Evolutionary conservation across 305 asterid species (phyloP).

Genomic region (Salvia sclarea): DNA sequence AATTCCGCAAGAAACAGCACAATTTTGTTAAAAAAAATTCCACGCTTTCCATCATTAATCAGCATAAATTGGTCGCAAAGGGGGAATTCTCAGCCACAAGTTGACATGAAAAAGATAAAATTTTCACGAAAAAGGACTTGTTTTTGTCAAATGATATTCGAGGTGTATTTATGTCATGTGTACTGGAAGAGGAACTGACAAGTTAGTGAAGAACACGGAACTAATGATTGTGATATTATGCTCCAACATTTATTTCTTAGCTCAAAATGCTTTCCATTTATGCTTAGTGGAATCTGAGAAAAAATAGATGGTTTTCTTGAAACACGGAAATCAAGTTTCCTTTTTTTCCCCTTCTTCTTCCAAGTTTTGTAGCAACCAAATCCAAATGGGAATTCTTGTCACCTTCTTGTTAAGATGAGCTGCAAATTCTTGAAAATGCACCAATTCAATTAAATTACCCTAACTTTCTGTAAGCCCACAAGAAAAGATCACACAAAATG

Average conservation of each 20-base stretch:
- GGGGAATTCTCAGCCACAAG: slow-evolving; percentile 49
- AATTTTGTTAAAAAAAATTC: slow-evolving; percentile 31
- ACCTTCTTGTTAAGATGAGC: not conserved
- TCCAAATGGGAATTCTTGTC: slow-evolving; percentile 23
- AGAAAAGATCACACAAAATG: slow-evolving; percentile 9
- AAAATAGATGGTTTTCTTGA: slow-evolving; percentile 22
- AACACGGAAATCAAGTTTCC: slow-evolving; percentile 20
- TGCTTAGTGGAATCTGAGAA: slow-evolving; percentile 29
- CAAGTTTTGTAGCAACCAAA: slow-evolving; percentile 26
- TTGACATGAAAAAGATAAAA: slow-evolving; percentile 44
- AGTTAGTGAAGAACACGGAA: slow-evolving; percentile 55
- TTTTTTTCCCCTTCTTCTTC: slow-evolving; percentile 17
- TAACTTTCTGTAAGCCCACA: slow-evolving; percentile 4
- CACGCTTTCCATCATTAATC: slow-evolving; percentile 43
- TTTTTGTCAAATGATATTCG: slow-evolving; percentile 33
- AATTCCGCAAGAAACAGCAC: slow-evolving; percentile 31
- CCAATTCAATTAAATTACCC: slow-evolving; percentile 6
- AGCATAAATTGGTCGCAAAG: slow-evolving; percentile 52
- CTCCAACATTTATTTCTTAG: slow-evolving; percentile 35
- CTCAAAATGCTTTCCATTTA: slow-evolving; percentile 43
- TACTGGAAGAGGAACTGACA: slow-evolving; percentile 34
- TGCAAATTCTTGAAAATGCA: slow-evolving; percentile 30
- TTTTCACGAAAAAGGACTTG: slow-evolving; percentile 33
- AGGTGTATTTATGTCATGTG: slow-evolving; percentile 39
- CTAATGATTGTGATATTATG: slow-evolving; percentile 47